Percentiles rank a stretch among this genome's conserved stretches.
Evolutionary conservation across 345 rosid genomes (phyloP).

Genomic region (Eucalyptus cloeziana): DNA sequence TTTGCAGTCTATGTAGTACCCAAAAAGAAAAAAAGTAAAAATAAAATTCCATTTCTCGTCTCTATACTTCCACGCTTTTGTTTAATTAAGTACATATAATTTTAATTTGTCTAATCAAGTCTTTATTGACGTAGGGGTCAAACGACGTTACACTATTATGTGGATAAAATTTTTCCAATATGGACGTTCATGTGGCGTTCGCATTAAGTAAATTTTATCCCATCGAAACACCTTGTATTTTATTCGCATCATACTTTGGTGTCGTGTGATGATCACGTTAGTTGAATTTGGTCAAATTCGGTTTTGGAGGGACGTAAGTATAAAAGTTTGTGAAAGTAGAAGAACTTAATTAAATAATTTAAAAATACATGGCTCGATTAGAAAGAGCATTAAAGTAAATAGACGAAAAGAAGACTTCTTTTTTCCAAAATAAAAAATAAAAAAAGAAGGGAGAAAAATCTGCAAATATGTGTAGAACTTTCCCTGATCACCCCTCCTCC

Average conservation of each 20-base stretch:
- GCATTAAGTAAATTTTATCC: no score
- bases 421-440: fast-evolving
- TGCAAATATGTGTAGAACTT: neutral
- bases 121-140: fast-evolving
- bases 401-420: neutral
- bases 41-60: neutral
- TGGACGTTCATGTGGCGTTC: neutral
- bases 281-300: neutral
- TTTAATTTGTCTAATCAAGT: neutral
- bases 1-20: neutral
- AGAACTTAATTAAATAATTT: neutral
- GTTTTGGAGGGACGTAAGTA: neutral
- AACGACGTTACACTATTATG: neutral
- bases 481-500: neutral
- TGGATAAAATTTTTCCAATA: neutral
- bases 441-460: neutral
- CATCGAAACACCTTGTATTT: neutral
- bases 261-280: neutral
- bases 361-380: neutral
- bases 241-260: neutral
- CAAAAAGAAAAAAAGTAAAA: neutral
- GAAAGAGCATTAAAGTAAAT: neutral
- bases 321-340: neutral
- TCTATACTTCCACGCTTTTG: neutral
- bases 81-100: neutral